A percentile compares a stretch with the other conserved stretches of the same genome.
Evolutionary conservation across 2,329 filamentous ascomycete species (phyloP).

Genomic region (Coniella vitis): DNA sequence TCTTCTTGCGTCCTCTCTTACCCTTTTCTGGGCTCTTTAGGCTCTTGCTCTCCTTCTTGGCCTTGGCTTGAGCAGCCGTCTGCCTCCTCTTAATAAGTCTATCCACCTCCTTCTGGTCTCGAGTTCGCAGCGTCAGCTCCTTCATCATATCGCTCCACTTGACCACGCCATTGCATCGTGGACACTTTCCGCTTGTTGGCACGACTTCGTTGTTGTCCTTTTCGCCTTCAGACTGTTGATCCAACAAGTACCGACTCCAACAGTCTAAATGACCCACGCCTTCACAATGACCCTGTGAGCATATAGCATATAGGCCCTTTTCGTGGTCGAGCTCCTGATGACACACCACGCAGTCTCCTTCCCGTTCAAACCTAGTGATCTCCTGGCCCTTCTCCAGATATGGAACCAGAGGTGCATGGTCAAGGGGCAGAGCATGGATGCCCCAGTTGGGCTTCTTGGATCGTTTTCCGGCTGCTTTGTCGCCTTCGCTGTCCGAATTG

Average conservation of each 20-base stretch:
- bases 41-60: background rate
- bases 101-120: constrained; percentile 63
- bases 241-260: constrained; percentile 48
- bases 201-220: constrained; percentile 42
- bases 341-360: constrained; percentile 51
- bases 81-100: constrained; percentile 53
- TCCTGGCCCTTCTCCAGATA: constrained; percentile 50
- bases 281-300: constrained; percentile 46
- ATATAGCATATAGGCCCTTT: constrained; percentile 50
- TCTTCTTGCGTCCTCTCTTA: no score
- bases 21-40: no score
- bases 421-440: constrained; percentile 47
- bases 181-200: constrained; percentile 65
- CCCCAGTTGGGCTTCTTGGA: constrained; percentile 30
- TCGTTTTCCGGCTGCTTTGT: background rate
- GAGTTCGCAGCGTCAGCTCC: constrained; percentile 67
- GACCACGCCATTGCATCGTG: constrained; percentile 55
- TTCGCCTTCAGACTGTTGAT: constrained; percentile 21
- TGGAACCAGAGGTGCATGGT: constrained; percentile 45
- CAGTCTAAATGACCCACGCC: constrained; percentile 54
- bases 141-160: constrained; percentile 75
- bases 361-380: constrained; percentile 48
- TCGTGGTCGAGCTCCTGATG: constrained; percentile 35
- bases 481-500: background rate
- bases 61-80: constrained; percentile 4